These are phyloP conservation scores for Russula earlei DNA, from an alignment of 768 basidiomycete genomes.

Conservation along the genomic window DNA sequence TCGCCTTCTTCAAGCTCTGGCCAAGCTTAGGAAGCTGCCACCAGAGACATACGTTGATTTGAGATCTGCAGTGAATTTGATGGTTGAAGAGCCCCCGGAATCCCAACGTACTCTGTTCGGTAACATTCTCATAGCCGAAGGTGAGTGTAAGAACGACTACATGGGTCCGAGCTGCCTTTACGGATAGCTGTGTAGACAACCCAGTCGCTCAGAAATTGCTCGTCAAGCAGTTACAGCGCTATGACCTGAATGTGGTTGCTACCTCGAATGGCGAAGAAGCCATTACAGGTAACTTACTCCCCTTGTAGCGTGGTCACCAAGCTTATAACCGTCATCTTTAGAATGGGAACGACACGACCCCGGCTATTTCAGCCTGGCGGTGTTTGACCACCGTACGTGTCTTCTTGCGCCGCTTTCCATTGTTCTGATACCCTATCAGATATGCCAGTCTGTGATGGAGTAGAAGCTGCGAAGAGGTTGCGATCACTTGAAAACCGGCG, in stretches of 20 bases:
- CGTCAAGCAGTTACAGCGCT: conserved; percentile 56
- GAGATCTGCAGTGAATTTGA: conserved; percentile 31
- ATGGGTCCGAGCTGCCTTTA: background rate
- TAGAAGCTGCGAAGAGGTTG: conserved; percentile 60
- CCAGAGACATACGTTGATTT: conserved; percentile 33
- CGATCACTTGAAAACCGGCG: conserved; percentile 49
- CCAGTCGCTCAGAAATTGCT: conserved; percentile 59
- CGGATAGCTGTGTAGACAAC: conserved; percentile 40
- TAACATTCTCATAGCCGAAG: conserved; percentile 66
- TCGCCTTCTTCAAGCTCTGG: conserved; percentile 53
- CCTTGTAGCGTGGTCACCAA: background rate
- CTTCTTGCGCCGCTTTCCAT: background rate
- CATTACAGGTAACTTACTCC: conserved; percentile 34
- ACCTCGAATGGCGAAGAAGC: conserved; percentile 65
- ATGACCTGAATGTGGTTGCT: conserved; percentile 49
- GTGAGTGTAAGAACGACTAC: conserved; percentile 25
- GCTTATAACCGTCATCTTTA: conserved; percentile 20
- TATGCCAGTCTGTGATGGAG: conserved; percentile 73
- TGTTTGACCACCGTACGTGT: conserved; percentile 61
- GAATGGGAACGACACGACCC: conserved; percentile 64
- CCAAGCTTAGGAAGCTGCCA: conserved; percentile 45
- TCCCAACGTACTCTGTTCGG: conserved; percentile 51
- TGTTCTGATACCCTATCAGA: conserved; percentile 31
- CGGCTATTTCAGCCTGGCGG: conserved; percentile 57
- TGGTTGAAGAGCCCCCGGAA: conserved; percentile 38